Evolutionary conservation across 148 eudicot species (phyloP), one percentile per base, ranked within the genome.

Genomic region (Vaccinium macrocarpon): DNA sequence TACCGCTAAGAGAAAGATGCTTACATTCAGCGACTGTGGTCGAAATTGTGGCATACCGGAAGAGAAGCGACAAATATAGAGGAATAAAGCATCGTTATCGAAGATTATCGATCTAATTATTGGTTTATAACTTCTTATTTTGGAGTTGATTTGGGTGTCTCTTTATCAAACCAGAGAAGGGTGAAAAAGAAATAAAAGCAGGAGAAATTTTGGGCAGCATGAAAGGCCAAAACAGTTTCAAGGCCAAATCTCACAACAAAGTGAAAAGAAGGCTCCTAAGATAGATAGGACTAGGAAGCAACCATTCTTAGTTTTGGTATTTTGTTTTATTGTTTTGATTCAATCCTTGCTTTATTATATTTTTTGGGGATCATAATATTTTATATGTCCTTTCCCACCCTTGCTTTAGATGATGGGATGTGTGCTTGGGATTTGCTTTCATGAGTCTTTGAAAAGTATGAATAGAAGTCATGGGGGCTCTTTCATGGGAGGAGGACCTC

Each of bases 1-100:
- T 9, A 66, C 73, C 68, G 57, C 80, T 5, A 89, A 89, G 81
- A 70, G 89, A 62, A 89, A 83, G 80, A 84, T 86, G 73, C 84
- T 87, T 49, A 18, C 27, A n/a, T 84, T 84, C 64, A 9, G 53
- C 9, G 82, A 77, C 8, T 6, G 16, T 68, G 75, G 85, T 79
- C 84, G 83, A n/a, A 61, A 75, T 76, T 57, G 50, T 29, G 82
- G 77, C 62, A 32, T 23, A 51, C 82, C 80, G 0, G 74, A 85
- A 6, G 84, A 78, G 84, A 88, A 84, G 78, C 52, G 15, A 79
- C 78, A 16, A 50, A 16, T 21, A 21, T 73, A 81, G 78, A 70
- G 32, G n/a, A 50, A 9, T 48, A 15, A 8, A 73, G 4, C n/a
- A 2, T 12, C 18, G 21, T 46, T 5, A 13, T 27, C n/a, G 38